Evolutionary conservation across 2,329 filamentous ascomycete genomes (phyloP).

Genomic region (Apiospora rasikravindrae): DNA sequence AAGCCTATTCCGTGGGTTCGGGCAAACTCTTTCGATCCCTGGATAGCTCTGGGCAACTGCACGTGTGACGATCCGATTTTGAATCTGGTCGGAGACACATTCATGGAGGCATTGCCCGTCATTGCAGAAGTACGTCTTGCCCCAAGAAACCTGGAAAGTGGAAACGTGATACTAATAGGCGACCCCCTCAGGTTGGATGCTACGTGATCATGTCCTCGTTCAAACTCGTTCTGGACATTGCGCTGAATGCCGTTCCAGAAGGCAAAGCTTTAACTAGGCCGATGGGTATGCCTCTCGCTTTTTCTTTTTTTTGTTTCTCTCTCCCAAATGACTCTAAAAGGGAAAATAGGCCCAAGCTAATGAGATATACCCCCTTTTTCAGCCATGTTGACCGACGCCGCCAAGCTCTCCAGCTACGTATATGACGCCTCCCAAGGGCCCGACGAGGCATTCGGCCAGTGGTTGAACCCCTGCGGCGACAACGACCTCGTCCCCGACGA

Average conservation of each 20-base stretch:
- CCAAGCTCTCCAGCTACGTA: constrained; percentile 24
- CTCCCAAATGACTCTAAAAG: too few relatives aligned
- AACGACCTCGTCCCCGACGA: constrained; percentile 29
- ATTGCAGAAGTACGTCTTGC: background rate
- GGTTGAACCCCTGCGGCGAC: constrained; percentile 28
- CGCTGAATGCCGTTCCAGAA: constrained; percentile 20
- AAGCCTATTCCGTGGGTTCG: too few relatives aligned
- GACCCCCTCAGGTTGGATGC: constrained; percentile 16
- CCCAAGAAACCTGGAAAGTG: background rate
- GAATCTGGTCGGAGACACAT: too few relatives aligned
- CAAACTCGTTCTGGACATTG: constrained; percentile 25
- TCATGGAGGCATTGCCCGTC: background rate
- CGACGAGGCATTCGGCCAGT: constrained; percentile 27
- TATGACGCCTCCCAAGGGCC: constrained; percentile 27
- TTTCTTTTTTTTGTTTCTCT: too few relatives aligned
- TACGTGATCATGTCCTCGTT: constrained; percentile 28
- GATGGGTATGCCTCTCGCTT: background rate
- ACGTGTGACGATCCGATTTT: too few relatives aligned
- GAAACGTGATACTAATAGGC: background rate
- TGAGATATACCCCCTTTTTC: background rate
- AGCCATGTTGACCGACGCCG: constrained; percentile 18
- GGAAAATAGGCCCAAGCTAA: background rate
- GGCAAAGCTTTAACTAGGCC: constrained; percentile 10
- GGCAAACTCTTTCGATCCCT: too few relatives aligned
- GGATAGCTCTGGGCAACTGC: too few relatives aligned